Conservation (phyloP, 371 early-diverging fungal genomes). For the Actinomortierella wolfii region DNA sequence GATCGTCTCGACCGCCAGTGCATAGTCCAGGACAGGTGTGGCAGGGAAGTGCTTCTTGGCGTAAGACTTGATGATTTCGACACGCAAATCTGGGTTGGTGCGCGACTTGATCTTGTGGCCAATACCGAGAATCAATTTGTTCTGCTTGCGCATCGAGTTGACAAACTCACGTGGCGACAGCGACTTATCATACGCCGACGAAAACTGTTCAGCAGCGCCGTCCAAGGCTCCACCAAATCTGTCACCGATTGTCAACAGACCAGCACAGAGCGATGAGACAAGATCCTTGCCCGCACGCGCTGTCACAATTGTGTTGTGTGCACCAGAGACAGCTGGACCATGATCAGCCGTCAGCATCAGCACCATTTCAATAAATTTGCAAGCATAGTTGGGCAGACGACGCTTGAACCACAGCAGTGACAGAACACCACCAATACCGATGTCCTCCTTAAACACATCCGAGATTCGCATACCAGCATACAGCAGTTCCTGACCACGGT, state of each 20-base stretch:
- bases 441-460: conserved; percentile 96
- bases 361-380: conserved; percentile 98
- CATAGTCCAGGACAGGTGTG: conserved; percentile 91
- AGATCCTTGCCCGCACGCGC: conserved; percentile 98
- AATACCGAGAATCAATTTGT: conserved; percentile 91
- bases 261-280: conserved; percentile 92
- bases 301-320: conserved; percentile 98
- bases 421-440: conserved; percentile 97
- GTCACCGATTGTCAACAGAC: conserved; percentile 94
- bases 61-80: conserved; percentile 91
- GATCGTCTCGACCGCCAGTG: conserved; percentile 92
- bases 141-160: conserved; percentile 83
- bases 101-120: conserved; percentile 99
- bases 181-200: conserved; percentile 87
- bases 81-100: conserved; percentile 97
- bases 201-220: conserved; percentile 92
- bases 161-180: conserved; percentile 92
- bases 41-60: conserved; percentile 89
- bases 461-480: conserved; percentile 98
- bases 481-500: conserved; percentile 97
- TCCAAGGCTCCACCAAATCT: conserved; percentile 98
- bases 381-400: conserved; percentile 92
- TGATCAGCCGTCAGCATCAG: conserved; percentile 99
- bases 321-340: conserved; percentile 94
- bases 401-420: conserved; percentile 98